These are phyloP conservation scores for Diaporthe capsici DNA, from an alignment of 2,329 filamentous ascomycete species.

Conservation along the genomic window DNA sequence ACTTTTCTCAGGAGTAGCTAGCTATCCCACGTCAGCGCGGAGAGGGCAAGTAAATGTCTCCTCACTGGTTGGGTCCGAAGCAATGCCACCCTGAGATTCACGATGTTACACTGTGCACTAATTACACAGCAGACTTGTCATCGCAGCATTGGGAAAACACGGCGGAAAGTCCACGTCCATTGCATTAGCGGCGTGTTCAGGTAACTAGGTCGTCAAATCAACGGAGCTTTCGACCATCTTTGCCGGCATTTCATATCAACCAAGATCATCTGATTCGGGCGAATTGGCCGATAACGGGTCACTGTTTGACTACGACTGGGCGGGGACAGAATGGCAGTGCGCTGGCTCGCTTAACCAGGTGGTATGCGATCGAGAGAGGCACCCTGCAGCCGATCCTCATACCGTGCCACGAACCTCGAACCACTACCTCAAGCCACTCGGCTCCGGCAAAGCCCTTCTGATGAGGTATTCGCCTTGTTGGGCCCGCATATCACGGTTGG, in stretches of 20 bases:
- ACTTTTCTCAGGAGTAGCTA: neutral
- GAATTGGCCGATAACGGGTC: neutral
- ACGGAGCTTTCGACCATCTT: neutral
- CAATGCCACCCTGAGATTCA: constrained; percentile 35
- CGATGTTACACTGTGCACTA: constrained; percentile 34
- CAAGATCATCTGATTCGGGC: neutral
- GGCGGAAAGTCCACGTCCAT: neutral
- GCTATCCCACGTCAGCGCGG: constrained; percentile 15
- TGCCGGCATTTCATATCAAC: neutral
- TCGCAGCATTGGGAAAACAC: neutral
- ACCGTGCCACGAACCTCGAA: neutral
- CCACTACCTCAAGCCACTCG: neutral
- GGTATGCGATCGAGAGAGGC: too few species aligned
- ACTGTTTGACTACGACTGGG: neutral
- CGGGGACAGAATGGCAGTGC: neutral
- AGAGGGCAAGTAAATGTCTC: constrained; percentile 6
- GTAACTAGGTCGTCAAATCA: neutral
- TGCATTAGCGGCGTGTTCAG: neutral
- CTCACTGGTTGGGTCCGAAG: constrained; percentile 18
- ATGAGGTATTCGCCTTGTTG: too few species aligned
- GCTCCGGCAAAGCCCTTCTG: too few species aligned
- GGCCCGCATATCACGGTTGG: too few species aligned
- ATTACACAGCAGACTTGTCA: constrained; percentile 7
- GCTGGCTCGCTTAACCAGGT: neutral
- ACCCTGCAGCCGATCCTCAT: neutral